These are phyloP conservation scores for Diutina sp. DNA, from an alignment of 1,139 yeast species.

Conservation along the genomic window DNA sequence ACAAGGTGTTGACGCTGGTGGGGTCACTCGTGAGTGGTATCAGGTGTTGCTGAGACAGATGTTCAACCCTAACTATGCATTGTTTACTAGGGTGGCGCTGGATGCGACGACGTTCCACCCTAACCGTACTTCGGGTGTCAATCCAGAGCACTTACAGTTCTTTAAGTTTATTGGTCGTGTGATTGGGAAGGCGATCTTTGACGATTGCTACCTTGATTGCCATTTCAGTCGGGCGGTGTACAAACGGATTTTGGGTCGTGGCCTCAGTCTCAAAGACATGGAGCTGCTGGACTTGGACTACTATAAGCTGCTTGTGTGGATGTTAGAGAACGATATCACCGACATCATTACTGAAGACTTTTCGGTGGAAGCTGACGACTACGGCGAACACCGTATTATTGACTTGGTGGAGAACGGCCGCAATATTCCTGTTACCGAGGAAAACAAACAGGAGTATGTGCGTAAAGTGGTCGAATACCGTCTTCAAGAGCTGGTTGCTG, in stretches of 20 bases:
- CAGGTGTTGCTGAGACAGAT: conserved; percentile 89
- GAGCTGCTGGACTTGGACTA: conserved; percentile 89
- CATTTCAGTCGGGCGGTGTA: conserved; percentile 95
- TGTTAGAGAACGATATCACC: conserved; percentile 91
- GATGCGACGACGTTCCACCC: conserved; percentile 96
- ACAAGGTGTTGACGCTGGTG: conserved; percentile 97
- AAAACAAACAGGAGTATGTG: conserved; percentile 85
- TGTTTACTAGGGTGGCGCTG: conserved; percentile 84
- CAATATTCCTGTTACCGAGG: conserved; percentile 78
- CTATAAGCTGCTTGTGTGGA: conserved; percentile 89
- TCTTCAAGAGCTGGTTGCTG: conserved; percentile 69
- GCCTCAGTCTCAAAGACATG: conserved; percentile 85
- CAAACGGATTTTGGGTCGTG: conserved; percentile 68
- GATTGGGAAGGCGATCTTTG: conserved; percentile 89
- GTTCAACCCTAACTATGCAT: conserved; percentile 93
- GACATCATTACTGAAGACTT: conserved; percentile 95
- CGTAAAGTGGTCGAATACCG: conserved; percentile 76
- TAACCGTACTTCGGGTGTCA: conserved; percentile 81
- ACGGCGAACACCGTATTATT: conserved; percentile 74
- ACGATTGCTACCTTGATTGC: conserved; percentile 79
- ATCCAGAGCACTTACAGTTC: conserved; percentile 85
- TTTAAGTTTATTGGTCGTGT: conserved; percentile 91
- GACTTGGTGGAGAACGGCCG: conserved; percentile 79
- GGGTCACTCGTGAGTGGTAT: conserved; percentile 95
- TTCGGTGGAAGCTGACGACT: conserved; percentile 87